Conservation (phyloP, 768 basidiomycete genomes). For the Mrakia gelida region DNA sequence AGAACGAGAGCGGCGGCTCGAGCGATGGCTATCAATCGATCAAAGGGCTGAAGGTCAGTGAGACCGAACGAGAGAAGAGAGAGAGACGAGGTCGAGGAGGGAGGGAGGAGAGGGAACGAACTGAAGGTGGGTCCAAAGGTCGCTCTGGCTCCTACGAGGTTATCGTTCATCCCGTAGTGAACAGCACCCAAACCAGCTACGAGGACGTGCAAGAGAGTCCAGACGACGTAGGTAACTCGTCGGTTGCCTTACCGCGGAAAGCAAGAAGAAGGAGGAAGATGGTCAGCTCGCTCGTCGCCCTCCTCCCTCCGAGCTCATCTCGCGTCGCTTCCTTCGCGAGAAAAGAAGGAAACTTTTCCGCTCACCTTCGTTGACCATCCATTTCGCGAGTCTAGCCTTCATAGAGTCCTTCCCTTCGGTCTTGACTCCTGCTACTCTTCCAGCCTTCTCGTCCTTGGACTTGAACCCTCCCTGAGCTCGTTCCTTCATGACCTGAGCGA, state of each 20-base stretch:
- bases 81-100: background rate
- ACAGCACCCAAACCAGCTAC: conserved; percentile 72
- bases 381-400: conserved; percentile 57
- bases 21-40: conserved; percentile 61
- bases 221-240: conserved; percentile 70
- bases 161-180: conserved; percentile 76
- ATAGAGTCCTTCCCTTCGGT: conserved; percentile 34
- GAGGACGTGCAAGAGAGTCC: conserved; percentile 73
- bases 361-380: conserved; percentile 89
- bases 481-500: conserved; percentile 60
- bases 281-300: conserved; percentile 1
- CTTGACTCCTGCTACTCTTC: conserved; percentile 8
- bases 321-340: background rate
- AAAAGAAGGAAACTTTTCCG: no score
- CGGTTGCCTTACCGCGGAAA: conserved; percentile 48
- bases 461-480: background rate
- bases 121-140: conserved; percentile 74
- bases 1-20: conserved; percentile 83
- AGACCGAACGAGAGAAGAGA: background rate
- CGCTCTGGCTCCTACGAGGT: conserved; percentile 59
- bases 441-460: background rate
- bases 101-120: conserved; percentile 45
- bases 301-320: background rate
- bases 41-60: background rate
- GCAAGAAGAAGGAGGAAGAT: background rate